A percentile compares a stretch with the other conserved stretches of the same genome.
Conservation (phyloP, 768 basidiomycete species). For the Tephrocybe sp. region DNA sequence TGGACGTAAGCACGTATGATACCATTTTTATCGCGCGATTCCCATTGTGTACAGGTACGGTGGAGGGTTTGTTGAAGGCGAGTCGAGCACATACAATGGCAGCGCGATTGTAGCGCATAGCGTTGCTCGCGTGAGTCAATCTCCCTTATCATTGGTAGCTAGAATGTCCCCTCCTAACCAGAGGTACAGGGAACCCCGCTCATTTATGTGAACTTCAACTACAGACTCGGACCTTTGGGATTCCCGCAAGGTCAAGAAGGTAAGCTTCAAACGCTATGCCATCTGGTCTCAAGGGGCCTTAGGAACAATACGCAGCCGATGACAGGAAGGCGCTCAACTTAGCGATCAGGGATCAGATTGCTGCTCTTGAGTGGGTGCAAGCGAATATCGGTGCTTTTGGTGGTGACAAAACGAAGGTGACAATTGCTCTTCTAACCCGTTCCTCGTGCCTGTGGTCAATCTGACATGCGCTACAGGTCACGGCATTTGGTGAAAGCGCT, state of each 20-base stretch:
- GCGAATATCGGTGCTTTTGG: conserved; percentile 53
- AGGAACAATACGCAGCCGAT: conserved; percentile 20
- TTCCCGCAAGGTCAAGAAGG: conserved; percentile 38
- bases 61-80: conserved; percentile 22
- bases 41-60: conserved; percentile 16
- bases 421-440: not conserved
- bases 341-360: conserved; percentile 36
- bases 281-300: conserved; percentile 19
- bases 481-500: conserved; percentile 46
- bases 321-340: conserved; percentile 32
- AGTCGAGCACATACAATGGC: conserved; percentile 20
- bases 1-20: conserved; percentile 30
- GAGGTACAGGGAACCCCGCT: conserved; percentile 33
- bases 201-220: conserved; percentile 48
- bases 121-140: not conserved
- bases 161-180: too few species aligned
- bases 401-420: conserved; percentile 48
- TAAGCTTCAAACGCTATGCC: not conserved
- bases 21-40: not conserved
- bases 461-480: conserved; percentile 27
- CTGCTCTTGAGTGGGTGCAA: conserved; percentile 48
- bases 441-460: not conserved
- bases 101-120: conserved; percentile 24
- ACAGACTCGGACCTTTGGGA: conserved; percentile 48
- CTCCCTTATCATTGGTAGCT: not conserved